phyloP scores from a whole-genome alignment of 495 filamentous ascomycete genomes.

The Penicillium odoratum region DNA sequence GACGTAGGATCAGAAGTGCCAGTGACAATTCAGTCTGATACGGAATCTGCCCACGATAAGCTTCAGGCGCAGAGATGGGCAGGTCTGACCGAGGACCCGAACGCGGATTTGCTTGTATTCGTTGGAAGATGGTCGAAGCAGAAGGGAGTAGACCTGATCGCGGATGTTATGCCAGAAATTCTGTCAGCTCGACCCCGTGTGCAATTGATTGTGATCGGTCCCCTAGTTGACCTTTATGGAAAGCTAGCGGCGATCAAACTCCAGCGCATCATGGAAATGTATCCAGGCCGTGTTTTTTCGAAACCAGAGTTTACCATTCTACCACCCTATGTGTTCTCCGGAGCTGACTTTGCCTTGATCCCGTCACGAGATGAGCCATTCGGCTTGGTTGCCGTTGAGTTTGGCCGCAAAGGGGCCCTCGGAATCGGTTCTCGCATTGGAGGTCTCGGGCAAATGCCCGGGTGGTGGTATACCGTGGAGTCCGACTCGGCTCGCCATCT shows the following conservation, averaged over 20 bases:
- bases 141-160: constrained; percentile 77
- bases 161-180: constrained; percentile 71
- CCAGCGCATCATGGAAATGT: constrained; percentile 68
- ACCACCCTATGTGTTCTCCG: constrained; percentile 74
- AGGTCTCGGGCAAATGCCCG: constrained; percentile 76
- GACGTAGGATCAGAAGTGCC: constrained; percentile 52
- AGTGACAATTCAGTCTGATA: constrained; percentile 57
- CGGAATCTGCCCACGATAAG: constrained; percentile 48
- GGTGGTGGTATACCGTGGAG: constrained; percentile 71
- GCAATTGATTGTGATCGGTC: constrained; percentile 70
- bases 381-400: constrained; percentile 79
- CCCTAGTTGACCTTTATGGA: constrained; percentile 76
- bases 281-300: constrained; percentile 70
- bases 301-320: constrained; percentile 76
- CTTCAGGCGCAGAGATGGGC: constrained; percentile 79
- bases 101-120: constrained; percentile 74
- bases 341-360: constrained; percentile 77
- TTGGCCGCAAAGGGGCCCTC: constrained; percentile 74
- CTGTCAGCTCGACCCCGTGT: constrained; percentile 64
- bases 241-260: constrained; percentile 76
- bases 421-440: constrained; percentile 67
- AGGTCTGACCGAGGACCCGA: constrained; percentile 61
- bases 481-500: constrained; percentile 69
- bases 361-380: constrained; percentile 81
- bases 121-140: constrained; percentile 80